These are phyloP conservation scores for Scedosporium minutisporum DNA, from an alignment of 2,329 filamentous ascomycete genomes.

Conservation along the genomic window DNA sequence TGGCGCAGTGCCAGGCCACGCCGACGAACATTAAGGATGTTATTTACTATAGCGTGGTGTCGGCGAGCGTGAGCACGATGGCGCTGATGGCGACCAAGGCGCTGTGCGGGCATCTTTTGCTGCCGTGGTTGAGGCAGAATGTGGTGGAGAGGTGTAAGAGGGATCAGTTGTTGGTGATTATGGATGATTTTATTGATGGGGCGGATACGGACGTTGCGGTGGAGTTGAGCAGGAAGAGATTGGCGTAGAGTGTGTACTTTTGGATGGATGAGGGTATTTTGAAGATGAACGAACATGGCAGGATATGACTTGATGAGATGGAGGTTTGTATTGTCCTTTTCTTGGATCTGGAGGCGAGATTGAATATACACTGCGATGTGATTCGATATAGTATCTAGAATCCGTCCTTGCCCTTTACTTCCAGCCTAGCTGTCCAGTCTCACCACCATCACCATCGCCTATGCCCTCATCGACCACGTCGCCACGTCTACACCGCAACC, in stretches of 20 bases:
- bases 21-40: slow-evolving; percentile 38
- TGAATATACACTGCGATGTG: too few relatives aligned
- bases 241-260: neutral
- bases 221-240: slow-evolving; percentile 2
- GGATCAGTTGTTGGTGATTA: slow-evolving; percentile 32
- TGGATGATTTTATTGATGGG: slow-evolving; percentile 44
- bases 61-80: slow-evolving; percentile 31
- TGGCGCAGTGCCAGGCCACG: slow-evolving; percentile 41
- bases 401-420: too few relatives aligned
- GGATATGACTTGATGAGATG: too few relatives aligned
- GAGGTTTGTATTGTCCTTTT: too few relatives aligned
- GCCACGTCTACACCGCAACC: too few relatives aligned
- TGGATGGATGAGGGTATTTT: too few relatives aligned
- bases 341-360: too few relatives aligned
- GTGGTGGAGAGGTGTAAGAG: slow-evolving; percentile 23
- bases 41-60: slow-evolving; percentile 33
- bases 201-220: slow-evolving; percentile 36
- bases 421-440: too few relatives aligned
- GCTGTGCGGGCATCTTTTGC: slow-evolving; percentile 34
- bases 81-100: slow-evolving; percentile 39
- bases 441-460: too few relatives aligned
- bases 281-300: too few relatives aligned
- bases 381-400: too few relatives aligned
- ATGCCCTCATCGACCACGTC: too few relatives aligned
- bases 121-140: slow-evolving; percentile 35